A percentile compares a stretch with the other conserved stretches of the same genome.
Conservation (phyloP, 371 early-diverging fungal genomes). For the Dichotomocladium elegans region DNA sequence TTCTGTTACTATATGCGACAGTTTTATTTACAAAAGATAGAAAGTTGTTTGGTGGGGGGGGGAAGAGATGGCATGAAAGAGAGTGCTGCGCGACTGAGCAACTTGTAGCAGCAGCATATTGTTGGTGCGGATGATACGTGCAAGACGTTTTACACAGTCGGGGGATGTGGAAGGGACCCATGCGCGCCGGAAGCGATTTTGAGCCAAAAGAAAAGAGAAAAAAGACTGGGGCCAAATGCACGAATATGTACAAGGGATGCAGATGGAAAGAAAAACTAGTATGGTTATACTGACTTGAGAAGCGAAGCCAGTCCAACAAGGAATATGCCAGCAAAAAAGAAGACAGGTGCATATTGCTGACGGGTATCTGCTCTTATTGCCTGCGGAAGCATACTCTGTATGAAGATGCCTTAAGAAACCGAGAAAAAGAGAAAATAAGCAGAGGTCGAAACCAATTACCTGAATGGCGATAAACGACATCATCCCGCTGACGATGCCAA, state of each 20-base stretch:
- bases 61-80: neutral
- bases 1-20: too few relatives aligned
- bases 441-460: conserved; percentile 8
- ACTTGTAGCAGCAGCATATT: too few relatives aligned
- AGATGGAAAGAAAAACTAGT: conserved; percentile 8
- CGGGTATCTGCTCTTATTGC: conserved; percentile 47
- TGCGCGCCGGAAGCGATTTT: conserved; percentile 1
- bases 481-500: conserved; percentile 66
- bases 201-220: conserved; percentile 6
- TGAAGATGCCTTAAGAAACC: neutral
- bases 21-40: too few relatives aligned
- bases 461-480: conserved; percentile 62
- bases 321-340: conserved; percentile 57
- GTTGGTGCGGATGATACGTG: too few relatives aligned
- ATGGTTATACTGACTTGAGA: conserved; percentile 30
- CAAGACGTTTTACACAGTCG: too few relatives aligned
- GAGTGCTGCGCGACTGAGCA: neutral
- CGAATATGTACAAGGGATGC: conserved; percentile 12
- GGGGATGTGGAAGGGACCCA: too few relatives aligned
- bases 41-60: neutral
- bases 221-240: conserved; percentile 7
- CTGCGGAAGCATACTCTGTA: conserved; percentile 50
- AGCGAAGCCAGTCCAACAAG: conserved; percentile 46
- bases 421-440: neutral
- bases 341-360: conserved; percentile 39